Evolutionary conservation across 306 rosid species (phyloP), one percentile per base, ranked within the genome.

Genomic region (Sesbania bispinosa): DNA sequence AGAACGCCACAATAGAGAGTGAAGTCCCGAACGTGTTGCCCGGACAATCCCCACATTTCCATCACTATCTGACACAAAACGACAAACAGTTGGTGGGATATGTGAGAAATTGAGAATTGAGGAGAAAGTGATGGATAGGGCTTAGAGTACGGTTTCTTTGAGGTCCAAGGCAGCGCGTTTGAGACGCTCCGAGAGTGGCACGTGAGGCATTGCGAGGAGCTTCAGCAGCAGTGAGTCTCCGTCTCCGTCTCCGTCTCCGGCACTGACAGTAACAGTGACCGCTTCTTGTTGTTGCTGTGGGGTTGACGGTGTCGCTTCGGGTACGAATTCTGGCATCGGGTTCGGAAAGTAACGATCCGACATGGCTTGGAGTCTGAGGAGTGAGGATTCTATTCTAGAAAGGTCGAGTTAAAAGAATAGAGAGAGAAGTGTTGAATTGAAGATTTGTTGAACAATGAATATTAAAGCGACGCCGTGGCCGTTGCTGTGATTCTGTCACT

Each of bases 111-210:
- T 70, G 24, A 30, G 58, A 61, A 57, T 23, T 26, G 15, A 8
- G 8, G 4, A 16, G 20, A 29, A 13, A 4, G 20, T 1, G 10
- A 71, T 7, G n/a, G 39, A 64, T 48, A 47, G 23, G 29, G 30
- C 43, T 1, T 26, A 4, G 3, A 4, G 63, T 79, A 86, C 89
- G 71, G 90, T 81, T 83, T 90, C 89, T 81, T 86, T 88, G 59
- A 86, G 92, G 85, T 88, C 97, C 74, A 88, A 71, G 63, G 88
- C 90, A n/a, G 87, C 79, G 76, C 94, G 88, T 82, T 88, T 84
- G 75, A 90, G 84, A 27, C 78, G 90, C 76, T 88, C 79, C 0
- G 79, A 84, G 77, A 88, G 85, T 60, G 81, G 67, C 7, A 75
- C 52, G 83, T 85, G 79, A 13, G 95, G 92, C 81, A 62, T 81